Base-by-base conservation (phyloP, 352 stramenopile species). In the Phytopythium sindhum region DNA sequence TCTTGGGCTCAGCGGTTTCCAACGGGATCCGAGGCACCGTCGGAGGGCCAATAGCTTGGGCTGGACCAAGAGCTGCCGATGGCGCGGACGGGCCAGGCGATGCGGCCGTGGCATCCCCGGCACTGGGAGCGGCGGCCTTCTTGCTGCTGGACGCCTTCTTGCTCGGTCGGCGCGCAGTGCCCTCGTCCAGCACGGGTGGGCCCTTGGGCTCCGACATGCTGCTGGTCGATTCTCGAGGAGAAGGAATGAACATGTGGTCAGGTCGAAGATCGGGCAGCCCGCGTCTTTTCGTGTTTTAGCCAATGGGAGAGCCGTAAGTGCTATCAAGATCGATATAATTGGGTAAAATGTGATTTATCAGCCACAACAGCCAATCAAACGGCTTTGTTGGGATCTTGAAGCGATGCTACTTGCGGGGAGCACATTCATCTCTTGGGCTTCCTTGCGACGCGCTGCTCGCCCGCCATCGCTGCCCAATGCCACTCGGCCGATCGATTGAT, bases 171-270 rank as follows among this genome's bases (percentile, higher is more conserved):
- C 61, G 69, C 47, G 51, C 54, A 8, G 61, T 41, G 11, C 60
- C 51, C 19, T 45, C 57, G 6, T 64, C 61, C 23, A 45, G n/a
- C 10, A 61, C 57, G 1, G 64, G 57, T 5, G 70, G 56, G 0
- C 63, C 61, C 61, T 80, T 83, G 14, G 72, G 69, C 50, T 83
- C 72, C 59, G 74, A 75, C 73, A 78, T 81, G n/a, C 26, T 39
- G n/a, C 19, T 14, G 4, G 21, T 35, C 8, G 8, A 8, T n/a
- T n/a, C 31, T 3, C 8, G 31, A 35, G 28, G 21, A 10, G 21
- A 59, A 21, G 7, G 19, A 29, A 19, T 17, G 31, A 37, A 4
- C 17, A n/a, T n/a, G n/a, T n/a, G n/a, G 15, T 23, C 4, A 1
- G 4, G 24, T 15, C n/a, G 28, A 45, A 57, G 42, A n/a, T 55